A percentile compares a stretch with the other conserved stretches of the same genome.
Evolutionary conservation across 1,284 basidiomycete genomes (phyloP).

Genomic region (Tausonia pullulans): DNA sequence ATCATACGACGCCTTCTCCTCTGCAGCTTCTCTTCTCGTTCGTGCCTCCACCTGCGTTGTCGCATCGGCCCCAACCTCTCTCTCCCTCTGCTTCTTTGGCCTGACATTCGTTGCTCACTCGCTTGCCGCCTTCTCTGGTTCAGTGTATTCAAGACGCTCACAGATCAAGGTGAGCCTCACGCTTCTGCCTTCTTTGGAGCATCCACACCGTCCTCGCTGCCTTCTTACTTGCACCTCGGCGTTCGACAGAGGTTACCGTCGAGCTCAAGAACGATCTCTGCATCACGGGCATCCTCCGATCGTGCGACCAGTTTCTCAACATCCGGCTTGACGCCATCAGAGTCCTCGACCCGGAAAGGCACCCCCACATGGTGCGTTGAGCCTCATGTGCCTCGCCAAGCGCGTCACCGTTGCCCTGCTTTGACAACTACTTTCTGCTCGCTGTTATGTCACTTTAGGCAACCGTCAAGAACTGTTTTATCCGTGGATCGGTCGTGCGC

Average conservation of each 20-base stretch:
- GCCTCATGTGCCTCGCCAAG: not conserved
- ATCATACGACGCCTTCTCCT: not conserved
- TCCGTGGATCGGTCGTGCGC: slow-evolving; percentile 93
- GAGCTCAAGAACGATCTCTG: slow-evolving; percentile 99
- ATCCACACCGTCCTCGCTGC: not conserved
- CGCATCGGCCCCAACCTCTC: not conserved
- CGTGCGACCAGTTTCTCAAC: slow-evolving; percentile 98
- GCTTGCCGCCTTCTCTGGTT: not conserved
- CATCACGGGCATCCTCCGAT: slow-evolving; percentile 91
- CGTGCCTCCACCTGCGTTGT: not conserved
- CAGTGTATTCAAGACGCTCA: slow-evolving; percentile 93
- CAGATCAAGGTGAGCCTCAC: slow-evolving; percentile 58
- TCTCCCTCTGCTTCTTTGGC: not conserved
- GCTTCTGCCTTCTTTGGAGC: not conserved
- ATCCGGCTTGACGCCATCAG: slow-evolving; percentile 91
- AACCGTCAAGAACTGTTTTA: slow-evolving; percentile 98
- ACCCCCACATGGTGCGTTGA: slow-evolving; percentile 85
- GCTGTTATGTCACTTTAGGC: slow-evolving; percentile 48
- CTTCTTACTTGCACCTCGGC: not conserved
- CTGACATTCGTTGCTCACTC: no score
- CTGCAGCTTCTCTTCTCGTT: slow-evolving; percentile 21
- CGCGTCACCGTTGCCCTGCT: not conserved
- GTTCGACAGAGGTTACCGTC: slow-evolving; percentile 57
- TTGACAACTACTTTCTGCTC: slow-evolving; percentile 2
- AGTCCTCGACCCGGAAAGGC: slow-evolving; percentile 80